Evolutionary conservation across 2,329 filamentous ascomycete genomes (phyloP).

Genomic region (Rutstroemia sydowiana): DNA sequence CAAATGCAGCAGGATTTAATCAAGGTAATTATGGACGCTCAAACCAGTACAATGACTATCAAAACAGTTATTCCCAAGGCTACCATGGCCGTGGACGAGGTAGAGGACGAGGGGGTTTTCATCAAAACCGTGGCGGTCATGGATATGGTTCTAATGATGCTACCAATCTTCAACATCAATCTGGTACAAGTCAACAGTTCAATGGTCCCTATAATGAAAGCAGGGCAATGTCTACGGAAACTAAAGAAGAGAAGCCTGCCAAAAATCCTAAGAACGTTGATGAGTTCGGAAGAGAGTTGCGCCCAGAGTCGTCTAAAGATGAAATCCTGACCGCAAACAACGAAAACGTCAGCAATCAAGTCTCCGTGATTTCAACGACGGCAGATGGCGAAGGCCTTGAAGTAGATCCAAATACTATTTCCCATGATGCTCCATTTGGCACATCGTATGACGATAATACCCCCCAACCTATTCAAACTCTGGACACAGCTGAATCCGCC

Average conservation of each 20-base stretch:
- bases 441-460: conserved; percentile 12
- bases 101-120: conserved; percentile 30
- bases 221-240: conserved; percentile 24
- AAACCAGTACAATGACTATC: conserved; percentile 69
- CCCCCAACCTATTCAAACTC: conserved; percentile 28
- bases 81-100: conserved; percentile 32
- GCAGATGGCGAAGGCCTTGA: conserved; percentile 12
- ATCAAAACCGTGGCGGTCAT: conserved; percentile 24
- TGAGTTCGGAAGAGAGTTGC: conserved; percentile 32
- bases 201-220: conserved; percentile 27
- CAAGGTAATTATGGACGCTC: conserved; percentile 75
- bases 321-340: neutral
- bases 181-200: conserved; percentile 20
- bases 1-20: conserved; percentile 61
- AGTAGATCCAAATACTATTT: conserved; percentile 13
- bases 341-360: conserved; percentile 2
- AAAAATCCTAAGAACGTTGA: conserved; percentile 25
- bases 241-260: conserved; percentile 23
- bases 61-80: conserved; percentile 50
- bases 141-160: conserved; percentile 26
- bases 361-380: conserved; percentile 4
- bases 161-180: conserved; percentile 25
- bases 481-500: conserved; percentile 23
- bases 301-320: conserved; percentile 18
- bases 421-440: conserved; percentile 10